These are phyloP conservation scores for Umbelopsis sp. DNA, from an alignment of 192 early-diverging fungal species.

Conservation along the genomic window DNA sequence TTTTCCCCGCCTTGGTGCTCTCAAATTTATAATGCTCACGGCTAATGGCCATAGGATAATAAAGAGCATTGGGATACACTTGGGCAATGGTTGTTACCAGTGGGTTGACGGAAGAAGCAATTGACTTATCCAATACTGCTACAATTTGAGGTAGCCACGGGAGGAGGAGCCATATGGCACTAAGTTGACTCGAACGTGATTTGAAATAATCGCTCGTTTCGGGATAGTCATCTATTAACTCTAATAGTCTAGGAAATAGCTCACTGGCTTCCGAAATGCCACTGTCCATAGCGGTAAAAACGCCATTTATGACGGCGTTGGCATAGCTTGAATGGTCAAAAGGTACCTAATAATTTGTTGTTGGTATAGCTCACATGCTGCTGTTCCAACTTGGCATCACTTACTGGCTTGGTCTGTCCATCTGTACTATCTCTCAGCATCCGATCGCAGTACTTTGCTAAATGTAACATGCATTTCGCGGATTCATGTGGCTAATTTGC, in stretches of 20 bases:
- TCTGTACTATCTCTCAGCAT: conserved; percentile 44
- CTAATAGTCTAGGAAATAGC: conserved; percentile 69
- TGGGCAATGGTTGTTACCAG: conserved; percentile 50
- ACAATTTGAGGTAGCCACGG: conserved; percentile 79
- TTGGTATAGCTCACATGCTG: not conserved
- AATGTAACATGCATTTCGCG: conserved; percentile 32
- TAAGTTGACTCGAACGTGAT: conserved; percentile 32
- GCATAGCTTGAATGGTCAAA: conserved; percentile 30
- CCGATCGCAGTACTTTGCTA: conserved; percentile 56
- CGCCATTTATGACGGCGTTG: conserved; percentile 44
- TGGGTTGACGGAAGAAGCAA: conserved; percentile 53
- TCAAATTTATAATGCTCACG: conserved; percentile 67
- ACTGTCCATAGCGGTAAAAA: conserved; percentile 57
- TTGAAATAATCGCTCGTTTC: conserved; percentile 39
- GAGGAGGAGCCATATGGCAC: conserved; percentile 69
- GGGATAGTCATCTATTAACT: conserved; percentile 62
- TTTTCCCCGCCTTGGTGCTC: conserved; percentile 31
- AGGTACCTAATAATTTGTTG: conserved; percentile 14
- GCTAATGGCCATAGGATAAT: conserved; percentile 72
- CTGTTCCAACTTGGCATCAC: not conserved
- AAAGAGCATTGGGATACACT: conserved; percentile 65
- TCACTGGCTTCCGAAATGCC: conserved; percentile 60
- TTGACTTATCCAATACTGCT: conserved; percentile 64
- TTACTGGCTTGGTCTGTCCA: conserved; percentile 12
- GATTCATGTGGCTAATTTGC: conserved; percentile 21